Percentiles rank a stretch among this genome's conserved stretches.
These are phyloP conservation scores for Rhododendron mucronatum DNA, from an alignment of 148 eudicot species.

Conservation along the genomic window DNA sequence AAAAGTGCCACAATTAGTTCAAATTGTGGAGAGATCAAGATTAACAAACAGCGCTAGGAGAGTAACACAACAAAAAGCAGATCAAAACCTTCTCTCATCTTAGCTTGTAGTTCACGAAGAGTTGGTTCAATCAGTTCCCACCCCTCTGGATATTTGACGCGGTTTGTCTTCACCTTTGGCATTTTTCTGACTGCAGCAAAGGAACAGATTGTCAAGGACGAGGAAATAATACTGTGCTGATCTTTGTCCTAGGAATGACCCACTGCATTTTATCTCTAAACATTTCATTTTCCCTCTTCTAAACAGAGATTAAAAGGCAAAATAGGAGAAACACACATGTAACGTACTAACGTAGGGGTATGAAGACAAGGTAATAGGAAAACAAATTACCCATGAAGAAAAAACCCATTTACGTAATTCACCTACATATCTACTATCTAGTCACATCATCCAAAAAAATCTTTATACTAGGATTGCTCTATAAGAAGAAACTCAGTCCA, in stretches of 20 bases:
- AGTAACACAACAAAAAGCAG: neutral
- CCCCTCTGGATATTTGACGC: conserved; percentile 53
- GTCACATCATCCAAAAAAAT: neutral
- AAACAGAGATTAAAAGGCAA: neutral
- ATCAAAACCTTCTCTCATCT: conserved; percentile 60
- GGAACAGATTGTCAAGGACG: neutral
- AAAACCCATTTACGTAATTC: neutral
- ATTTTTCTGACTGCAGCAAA: conserved; percentile 23
- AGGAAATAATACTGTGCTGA: neutral
- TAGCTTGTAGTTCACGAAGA: conserved; percentile 46
- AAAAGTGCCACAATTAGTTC: neutral
- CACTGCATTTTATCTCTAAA: neutral
- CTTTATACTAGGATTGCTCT: neutral
- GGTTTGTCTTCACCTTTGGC: conserved; percentile 59
- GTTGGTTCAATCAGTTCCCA: conserved; percentile 67
- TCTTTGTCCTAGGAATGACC: neutral
- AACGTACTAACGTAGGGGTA: neutral
- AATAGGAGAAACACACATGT: neutral
- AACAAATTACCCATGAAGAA: neutral
- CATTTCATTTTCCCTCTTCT: neutral
- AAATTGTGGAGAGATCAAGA: neutral
- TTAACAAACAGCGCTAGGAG: neutral
- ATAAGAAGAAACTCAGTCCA: neutral
- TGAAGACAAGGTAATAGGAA: neutral
- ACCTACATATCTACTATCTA: neutral